Evolutionary conservation across 2,329 filamentous ascomycete genomes (phyloP).

Genomic region (Venturiaceae sp.): DNA sequence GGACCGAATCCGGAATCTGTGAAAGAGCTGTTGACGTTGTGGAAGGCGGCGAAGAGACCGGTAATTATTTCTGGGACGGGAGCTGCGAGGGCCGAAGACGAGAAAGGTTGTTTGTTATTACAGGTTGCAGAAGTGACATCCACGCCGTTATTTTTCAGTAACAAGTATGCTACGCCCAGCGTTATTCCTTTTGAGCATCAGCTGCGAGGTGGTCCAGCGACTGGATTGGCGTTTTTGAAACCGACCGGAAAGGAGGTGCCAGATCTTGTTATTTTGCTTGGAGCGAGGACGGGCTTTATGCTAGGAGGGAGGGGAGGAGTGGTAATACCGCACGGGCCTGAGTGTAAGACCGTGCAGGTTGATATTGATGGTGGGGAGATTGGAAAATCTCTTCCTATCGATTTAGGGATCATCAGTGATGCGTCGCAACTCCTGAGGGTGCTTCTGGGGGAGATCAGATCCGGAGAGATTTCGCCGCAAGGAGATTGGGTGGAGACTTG

Average conservation of each 20-base stretch:
- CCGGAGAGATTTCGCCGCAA: constrained; percentile 10
- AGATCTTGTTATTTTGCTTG: constrained; percentile 32
- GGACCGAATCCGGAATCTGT: constrained; percentile 27
- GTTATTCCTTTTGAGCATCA: constrained; percentile 20
- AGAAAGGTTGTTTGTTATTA: constrained; percentile 16
- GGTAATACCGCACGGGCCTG: constrained; percentile 24
- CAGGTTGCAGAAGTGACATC: constrained; percentile 23
- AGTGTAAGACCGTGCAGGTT: constrained; percentile 30
- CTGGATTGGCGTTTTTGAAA: constrained; percentile 22
- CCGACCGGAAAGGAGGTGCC: constrained; percentile 19
- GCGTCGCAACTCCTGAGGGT: constrained; percentile 22
- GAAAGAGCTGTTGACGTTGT: constrained; percentile 20
- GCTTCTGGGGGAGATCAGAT: constrained; percentile 14
- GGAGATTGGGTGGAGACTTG: background rate
- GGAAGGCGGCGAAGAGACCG: constrained; percentile 26
- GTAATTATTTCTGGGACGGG: constrained; percentile 34
- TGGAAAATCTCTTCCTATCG: constrained; percentile 28
- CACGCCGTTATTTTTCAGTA: constrained; percentile 32
- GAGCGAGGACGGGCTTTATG: constrained; percentile 31
- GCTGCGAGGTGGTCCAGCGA: constrained; percentile 26
- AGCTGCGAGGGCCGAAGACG: constrained; percentile 19
- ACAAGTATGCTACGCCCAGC: constrained; percentile 20
- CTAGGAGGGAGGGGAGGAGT: constrained; percentile 26
- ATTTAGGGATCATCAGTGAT: constrained; percentile 33
- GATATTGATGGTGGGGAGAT: constrained; percentile 34